Evolutionary conservation across 371 early-diverging fungal species (phyloP), one percentile per base, ranked within the genome.

Genomic region (Actinomortierella wolfii): DNA sequence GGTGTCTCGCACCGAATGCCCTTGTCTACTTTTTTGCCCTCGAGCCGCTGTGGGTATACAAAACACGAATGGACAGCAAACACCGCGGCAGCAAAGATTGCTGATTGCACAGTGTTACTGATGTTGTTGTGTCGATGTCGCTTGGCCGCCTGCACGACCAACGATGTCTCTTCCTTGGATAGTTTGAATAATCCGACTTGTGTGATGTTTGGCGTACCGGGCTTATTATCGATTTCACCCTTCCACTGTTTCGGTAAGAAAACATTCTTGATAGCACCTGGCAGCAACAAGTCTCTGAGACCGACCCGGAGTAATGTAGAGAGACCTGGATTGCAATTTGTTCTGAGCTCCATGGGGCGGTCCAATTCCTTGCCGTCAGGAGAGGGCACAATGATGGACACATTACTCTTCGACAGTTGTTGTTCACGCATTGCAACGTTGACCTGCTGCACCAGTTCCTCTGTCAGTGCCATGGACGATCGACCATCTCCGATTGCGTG

Each of bases 71-170:
- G 49, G 7, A 46, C 26, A 0, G 73, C 66, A 66, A 71, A 71
- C 29, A 71, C 29, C 0, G 73, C 47, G 7, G 66, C 66, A 23
- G 59, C 44, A 14, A 34, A 45, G 23, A 71, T 18, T 26, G 66
- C 39, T 17, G 73, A 45, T 45, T 71, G 73, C 17, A 71, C 67
- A 2, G 73, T 71, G 1, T 66, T 71, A n/a, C n/a, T n/a, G n/a
- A n/a, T n/a, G n/a, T n/a, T n/a, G n/a, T n/a, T n/a, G n/a, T n/a
- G n/a, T 15, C 26, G 18, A 9, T 42, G 48, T 7, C 14, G 4
- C 51, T 62, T 71, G 23, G 73, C 59, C 0, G 63, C 45, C 3
- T 25, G 25, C 1, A 66, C 28, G 4, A 71, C n/a, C 13, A 28
- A 14, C 0, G 1, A 9, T 8, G 73, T 71, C 45, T 66, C 73